Evolutionary conservation across 2,329 filamentous ascomycete species (phyloP).

Genomic region (Chaetomiaceae sp.): DNA sequence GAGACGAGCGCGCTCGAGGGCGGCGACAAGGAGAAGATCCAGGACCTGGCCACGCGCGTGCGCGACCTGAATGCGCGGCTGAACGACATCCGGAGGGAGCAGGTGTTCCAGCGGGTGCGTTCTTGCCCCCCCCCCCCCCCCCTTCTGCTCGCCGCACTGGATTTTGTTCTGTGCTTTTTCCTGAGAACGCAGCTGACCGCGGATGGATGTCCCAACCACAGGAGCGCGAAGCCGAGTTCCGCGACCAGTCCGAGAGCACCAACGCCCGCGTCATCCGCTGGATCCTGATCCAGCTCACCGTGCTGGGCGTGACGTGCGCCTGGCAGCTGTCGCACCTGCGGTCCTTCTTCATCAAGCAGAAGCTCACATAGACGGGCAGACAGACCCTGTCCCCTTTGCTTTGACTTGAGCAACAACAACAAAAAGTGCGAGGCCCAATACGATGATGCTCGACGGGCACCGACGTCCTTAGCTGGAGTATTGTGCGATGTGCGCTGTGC

Average conservation of each 20-base stretch:
- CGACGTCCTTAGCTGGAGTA: too few relatives aligned
- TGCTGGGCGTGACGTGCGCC: constrained; percentile 81
- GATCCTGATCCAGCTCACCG: constrained; percentile 82
- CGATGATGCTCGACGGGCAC: too few relatives aligned
- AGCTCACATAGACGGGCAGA: constrained; percentile 67
- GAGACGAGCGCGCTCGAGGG: constrained; percentile 92
- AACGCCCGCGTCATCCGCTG: constrained; percentile 89
- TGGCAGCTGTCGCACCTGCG: constrained; percentile 96
- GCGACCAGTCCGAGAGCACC: constrained; percentile 92
- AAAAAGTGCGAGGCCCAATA: too few relatives aligned
- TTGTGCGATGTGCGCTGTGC: constrained; percentile 1
- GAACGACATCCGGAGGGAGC: constrained; percentile 84
- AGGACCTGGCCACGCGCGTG: constrained; percentile 81
- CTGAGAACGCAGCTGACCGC: neutral
- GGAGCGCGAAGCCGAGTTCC: constrained; percentile 97
- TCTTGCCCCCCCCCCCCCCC: too few relatives aligned
- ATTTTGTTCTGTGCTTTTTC: too few relatives aligned
- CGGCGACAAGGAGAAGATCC: constrained; percentile 86
- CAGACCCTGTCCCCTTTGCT: neutral
- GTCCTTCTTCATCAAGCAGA: constrained; percentile 99
- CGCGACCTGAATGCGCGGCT: constrained; percentile 83
- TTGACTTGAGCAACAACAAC: too few relatives aligned
- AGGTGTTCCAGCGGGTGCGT: constrained; percentile 87
- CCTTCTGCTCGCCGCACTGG: too few relatives aligned
- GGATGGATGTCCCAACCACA: constrained; percentile 33